Evolutionary conservation across 768 basidiomycete genomes (phyloP).

Genomic region (Pleurotus citrinopileatus): DNA sequence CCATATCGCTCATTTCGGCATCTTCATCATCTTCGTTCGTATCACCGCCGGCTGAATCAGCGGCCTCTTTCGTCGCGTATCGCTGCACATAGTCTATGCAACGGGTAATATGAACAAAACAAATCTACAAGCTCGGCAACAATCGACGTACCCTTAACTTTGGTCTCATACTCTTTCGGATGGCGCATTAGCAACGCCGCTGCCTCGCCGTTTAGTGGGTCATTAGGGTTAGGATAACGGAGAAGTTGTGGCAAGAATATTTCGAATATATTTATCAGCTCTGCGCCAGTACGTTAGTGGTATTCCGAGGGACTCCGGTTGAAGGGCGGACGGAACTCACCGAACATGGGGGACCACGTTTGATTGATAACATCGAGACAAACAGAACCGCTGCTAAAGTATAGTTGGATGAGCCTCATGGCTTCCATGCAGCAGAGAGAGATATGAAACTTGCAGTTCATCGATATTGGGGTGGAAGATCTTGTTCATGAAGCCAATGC

Average conservation of each 20-base stretch:
- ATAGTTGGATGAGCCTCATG: constrained; percentile 10
- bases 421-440: background rate
- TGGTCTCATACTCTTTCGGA: constrained; percentile 91
- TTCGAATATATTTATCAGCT: constrained; percentile 88
- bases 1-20: constrained; percentile 85
- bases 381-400: constrained; percentile 86
- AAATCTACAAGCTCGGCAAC: too few species aligned
- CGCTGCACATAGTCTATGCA: constrained; percentile 90
- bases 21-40: constrained; percentile 72
- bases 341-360: constrained; percentile 99
- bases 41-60: constrained; percentile 65
- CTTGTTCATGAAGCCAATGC: constrained; percentile 99
- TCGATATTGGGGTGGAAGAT: constrained; percentile 99
- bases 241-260: constrained; percentile 95
- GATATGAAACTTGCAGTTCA: constrained; percentile 71
- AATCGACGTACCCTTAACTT: constrained; percentile 74
- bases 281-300: background rate
- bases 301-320: constrained; percentile 1
- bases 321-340: constrained; percentile 42
- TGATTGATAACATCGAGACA: constrained; percentile 99
- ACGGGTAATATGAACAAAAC: too few species aligned
- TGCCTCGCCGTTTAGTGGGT: constrained; percentile 97
- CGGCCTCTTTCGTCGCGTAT: constrained; percentile 88
- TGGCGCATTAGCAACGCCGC: constrained; percentile 97
- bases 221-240: constrained; percentile 97